phyloP scores from a whole-genome alignment of 2,329 filamentous ascomycete genomes.

The Dactylonectria estremocensis region DNA sequence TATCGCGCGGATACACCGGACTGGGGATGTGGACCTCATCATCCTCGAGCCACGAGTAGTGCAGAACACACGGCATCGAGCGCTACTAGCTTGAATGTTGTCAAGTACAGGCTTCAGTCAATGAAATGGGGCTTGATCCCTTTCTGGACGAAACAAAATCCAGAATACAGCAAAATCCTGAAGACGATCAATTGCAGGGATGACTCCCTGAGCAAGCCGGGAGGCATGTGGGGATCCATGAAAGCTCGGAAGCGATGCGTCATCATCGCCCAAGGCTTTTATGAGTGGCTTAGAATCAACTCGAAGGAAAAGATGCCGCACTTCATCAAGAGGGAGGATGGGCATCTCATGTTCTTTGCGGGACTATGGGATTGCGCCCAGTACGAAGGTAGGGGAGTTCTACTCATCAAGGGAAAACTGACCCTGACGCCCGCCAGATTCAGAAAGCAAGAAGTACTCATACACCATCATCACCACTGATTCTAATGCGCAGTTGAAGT shows the following conservation, averaged over 20 bases:
- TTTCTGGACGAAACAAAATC: conserved; percentile 90
- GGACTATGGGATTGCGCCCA: conserved; percentile 92
- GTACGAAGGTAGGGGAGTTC: conserved; percentile 74
- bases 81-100: conserved; percentile 35
- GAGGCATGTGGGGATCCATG: conserved; percentile 94
- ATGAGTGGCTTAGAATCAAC: conserved; percentile 91
- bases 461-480: conserved; percentile 96
- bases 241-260: conserved; percentile 91
- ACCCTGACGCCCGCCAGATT: conserved; percentile 23
- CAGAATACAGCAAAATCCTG: conserved; percentile 83
- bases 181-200: conserved; percentile 96
- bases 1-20: conserved; percentile 83
- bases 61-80: neutral
- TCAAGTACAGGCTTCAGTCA: conserved; percentile 85
- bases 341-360: conserved; percentile 88
- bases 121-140: conserved; percentile 98
- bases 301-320: conserved; percentile 87
- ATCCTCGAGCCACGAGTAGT: conserved; percentile 29
- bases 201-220: conserved; percentile 82
- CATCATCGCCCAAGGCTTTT: conserved; percentile 92
- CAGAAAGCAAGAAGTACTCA: conserved; percentile 81
- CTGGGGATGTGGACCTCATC: conserved; percentile 64
- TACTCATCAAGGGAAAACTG: neutral
- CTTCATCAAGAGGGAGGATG: conserved; percentile 86
- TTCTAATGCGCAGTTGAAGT: conserved; percentile 85